Evolutionary conservation across 2,329 filamentous ascomycete genomes (phyloP).

Genomic region (Aspergillus sp.): DNA sequence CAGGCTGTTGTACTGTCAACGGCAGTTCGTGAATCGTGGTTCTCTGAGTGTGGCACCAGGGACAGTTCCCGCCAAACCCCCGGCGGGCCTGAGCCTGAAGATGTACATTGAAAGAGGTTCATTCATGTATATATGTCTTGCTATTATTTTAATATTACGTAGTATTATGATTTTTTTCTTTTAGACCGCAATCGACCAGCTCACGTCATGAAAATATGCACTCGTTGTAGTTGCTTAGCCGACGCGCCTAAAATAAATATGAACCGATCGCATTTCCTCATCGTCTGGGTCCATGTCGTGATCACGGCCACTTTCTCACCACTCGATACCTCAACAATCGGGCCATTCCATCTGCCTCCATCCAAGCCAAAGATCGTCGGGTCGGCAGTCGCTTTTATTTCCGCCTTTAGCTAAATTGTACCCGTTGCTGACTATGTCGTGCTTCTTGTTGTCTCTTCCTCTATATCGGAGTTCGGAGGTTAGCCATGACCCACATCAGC

Average conservation of each 20-base stretch:
- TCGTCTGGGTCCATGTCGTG: neutral
- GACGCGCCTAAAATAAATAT: neutral
- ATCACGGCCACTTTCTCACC: neutral
- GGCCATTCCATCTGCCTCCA: neutral
- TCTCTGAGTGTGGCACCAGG: neutral
- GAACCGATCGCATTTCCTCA: neutral
- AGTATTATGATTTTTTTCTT: no score
- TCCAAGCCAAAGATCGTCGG: neutral
- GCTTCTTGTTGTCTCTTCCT: neutral
- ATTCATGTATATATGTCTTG: neutral
- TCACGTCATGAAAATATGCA: neutral
- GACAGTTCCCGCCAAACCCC: neutral
- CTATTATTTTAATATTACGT: neutral
- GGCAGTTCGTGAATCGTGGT: neutral
- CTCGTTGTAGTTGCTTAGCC: neutral
- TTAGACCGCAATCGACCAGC: neutral
- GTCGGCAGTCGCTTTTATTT: conserved; percentile 5
- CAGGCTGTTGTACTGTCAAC: neutral
- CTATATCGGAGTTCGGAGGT: neutral
- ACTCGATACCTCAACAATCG: neutral
- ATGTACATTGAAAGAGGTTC: neutral
- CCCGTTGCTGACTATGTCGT: neutral
- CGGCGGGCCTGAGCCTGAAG: neutral
- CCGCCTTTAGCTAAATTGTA: neutral
- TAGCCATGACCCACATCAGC: neutral